Base-by-base conservation (phyloP, 2,329 filamentous ascomycete species). In the Alternaria brassicae region DNA sequence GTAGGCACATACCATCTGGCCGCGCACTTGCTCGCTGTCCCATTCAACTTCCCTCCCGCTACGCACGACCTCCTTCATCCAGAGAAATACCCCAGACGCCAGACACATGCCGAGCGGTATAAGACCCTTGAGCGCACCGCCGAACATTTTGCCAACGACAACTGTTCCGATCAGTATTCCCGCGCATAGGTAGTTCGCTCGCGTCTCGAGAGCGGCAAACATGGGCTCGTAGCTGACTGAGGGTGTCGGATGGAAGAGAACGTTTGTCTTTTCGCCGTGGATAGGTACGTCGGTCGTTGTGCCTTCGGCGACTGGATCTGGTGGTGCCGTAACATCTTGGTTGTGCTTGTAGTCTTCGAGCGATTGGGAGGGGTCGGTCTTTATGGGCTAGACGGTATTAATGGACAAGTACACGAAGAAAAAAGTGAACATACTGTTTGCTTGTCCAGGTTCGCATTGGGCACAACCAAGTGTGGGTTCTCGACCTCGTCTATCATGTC, bases 201-300 rank as follows among this genome's bases (percentile, higher is more conserved):
- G 86, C 65, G 87, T 86, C 79, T 98, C 92, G 58, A 97, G 78
- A 12, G 86, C 79, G 19, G 83, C 86, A 75, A 91, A 97, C 85
- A 93, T 96, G 4, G 93, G 92, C 77, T 96, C 92, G 73, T 92
- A 97, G 80, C 89, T 92, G 66, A 97, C 86, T 0, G 90, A 91
- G 0, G 94, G 94, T 0, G 94, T 98, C 15, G 95, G 94, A 77
- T 97, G 94, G 78, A 98, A 98, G 28, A 97, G 85, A 17, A 98
- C 89, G 63, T 97, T 97, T 3, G 95, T 98, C 84, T 95, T 97
- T 75, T 98, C 94, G 71, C 93, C 94, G 73, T 93, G 91, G 58
- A 98, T 96, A 3, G 95, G 95, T 1, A 98, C 93, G 78, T 98
- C 95, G 25, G 92, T 93, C 0, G 94, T 98, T 32, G 89, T 88